Evolutionary conservation across 129 eudicot genomes (phyloP).

Genomic region (Rutidosis leptorrhynchoides): DNA sequence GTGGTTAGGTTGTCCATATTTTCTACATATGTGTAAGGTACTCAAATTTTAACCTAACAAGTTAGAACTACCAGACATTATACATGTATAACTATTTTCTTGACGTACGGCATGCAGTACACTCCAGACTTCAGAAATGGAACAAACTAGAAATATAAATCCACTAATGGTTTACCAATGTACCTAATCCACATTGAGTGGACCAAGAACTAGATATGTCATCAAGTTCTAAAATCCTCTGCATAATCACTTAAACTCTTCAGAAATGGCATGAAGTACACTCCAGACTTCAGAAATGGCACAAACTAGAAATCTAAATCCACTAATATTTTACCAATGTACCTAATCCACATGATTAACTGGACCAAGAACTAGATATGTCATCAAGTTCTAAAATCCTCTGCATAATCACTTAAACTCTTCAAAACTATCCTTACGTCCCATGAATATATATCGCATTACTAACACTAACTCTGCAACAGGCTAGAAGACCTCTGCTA

Average conservation of each 20-base stretch:
- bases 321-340: background rate
- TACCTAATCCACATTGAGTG: background rate
- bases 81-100: background rate
- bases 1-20: background rate
- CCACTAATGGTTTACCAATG: background rate
- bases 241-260: constrained; percentile 16
- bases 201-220: constrained; percentile 5
- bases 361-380: constrained; percentile 5
- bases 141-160: background rate
- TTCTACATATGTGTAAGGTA: background rate
- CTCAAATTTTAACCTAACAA: background rate
- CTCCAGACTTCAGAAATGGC: background rate
- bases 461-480: too few relatives aligned
- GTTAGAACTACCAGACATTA: background rate
- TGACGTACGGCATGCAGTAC: background rate
- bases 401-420: constrained; percentile 13
- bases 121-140: background rate
- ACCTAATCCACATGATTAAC: background rate
- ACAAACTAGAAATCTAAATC: background rate
- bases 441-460: background rate
- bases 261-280: too few relatives aligned
- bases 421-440: background rate
- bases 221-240: background rate
- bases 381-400: background rate
- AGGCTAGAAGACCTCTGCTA: too few relatives aligned